Percentiles rank a stretch among this genome's conserved stretches.
phyloP scores from a whole-genome alignment of 768 basidiomycete genomes.

The Auricularia heimuer region DNA sequence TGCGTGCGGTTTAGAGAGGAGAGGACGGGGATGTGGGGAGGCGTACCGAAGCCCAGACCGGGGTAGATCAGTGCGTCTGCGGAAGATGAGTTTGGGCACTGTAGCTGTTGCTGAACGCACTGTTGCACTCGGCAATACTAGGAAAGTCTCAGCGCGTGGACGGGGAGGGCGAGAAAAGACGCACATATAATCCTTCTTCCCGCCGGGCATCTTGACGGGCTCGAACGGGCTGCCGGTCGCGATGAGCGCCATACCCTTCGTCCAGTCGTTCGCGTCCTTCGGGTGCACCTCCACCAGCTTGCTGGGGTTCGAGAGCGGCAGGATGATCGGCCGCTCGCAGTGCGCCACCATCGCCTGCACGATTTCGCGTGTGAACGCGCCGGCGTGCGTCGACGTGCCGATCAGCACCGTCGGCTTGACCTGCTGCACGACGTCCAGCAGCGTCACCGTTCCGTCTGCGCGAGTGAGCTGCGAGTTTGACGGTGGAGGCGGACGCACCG shows the following conservation, averaged over 20 bases:
- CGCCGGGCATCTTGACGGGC: constrained; percentile 53
- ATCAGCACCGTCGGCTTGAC: constrained; percentile 77
- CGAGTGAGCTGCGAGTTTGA: background rate
- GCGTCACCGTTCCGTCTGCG: constrained; percentile 30
- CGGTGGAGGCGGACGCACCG: too few relatives aligned
- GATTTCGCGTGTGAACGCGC: constrained; percentile 70
- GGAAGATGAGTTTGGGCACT: background rate
- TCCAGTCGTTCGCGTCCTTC: constrained; percentile 66
- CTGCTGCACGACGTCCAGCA: constrained; percentile 61
- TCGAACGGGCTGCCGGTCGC: constrained; percentile 83
- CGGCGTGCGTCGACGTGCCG: constrained; percentile 69
- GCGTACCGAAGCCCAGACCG: constrained; percentile 70
- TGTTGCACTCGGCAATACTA: constrained; percentile 69
- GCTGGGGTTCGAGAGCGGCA: constrained; percentile 79
- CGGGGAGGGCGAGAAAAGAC: background rate
- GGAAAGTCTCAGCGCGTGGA: background rate
- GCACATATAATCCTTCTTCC: constrained; percentile 51
- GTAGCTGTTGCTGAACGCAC: constrained; percentile 20
- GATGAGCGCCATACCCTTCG: constrained; percentile 64
- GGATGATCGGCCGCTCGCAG: constrained; percentile 68
- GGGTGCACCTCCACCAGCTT: constrained; percentile 66
- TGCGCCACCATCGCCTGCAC: constrained; percentile 57
- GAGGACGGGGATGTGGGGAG: background rate
- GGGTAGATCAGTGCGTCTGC: constrained; percentile 73
- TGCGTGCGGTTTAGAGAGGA: background rate